Percentiles rank a stretch among this genome's conserved stretches.
Conservation (phyloP, 176 grass and related monocot species). For the barley (Hordeum vulgare) region DNA sequence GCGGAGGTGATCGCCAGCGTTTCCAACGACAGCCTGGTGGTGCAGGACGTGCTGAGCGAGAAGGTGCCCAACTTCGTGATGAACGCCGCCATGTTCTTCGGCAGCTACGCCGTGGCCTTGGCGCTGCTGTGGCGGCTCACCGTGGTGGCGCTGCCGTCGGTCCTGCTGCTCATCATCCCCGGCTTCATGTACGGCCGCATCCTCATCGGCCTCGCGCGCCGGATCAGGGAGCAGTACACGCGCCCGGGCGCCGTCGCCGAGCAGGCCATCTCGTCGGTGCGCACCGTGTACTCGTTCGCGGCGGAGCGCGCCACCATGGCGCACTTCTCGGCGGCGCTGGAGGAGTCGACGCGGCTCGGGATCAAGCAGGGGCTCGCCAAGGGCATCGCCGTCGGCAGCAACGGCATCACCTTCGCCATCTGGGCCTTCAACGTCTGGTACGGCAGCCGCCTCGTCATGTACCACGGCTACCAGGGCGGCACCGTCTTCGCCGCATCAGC, state of each 20-base stretch:
- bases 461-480: conserved; percentile 71
- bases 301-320: conserved; percentile 62
- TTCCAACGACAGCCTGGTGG: conserved; percentile 84
- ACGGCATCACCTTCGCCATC: conserved; percentile 76
- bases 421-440: conserved; percentile 91
- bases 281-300: conserved; percentile 86
- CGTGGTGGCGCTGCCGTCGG: conserved; percentile 64
- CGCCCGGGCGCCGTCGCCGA: conserved; percentile 65
- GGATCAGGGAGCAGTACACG: conserved; percentile 67
- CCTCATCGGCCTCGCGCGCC: conserved; percentile 67
- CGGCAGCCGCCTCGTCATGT: conserved; percentile 92
- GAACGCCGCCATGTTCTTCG: conserved; percentile 63
- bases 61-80: conserved; percentile 98
- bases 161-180: conserved; percentile 76
- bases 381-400: conserved; percentile 89
- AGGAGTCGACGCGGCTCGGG: conserved; percentile 65
- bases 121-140: conserved; percentile 64
- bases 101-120: conserved; percentile 74
- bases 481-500: conserved; percentile 79
- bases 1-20: conserved; percentile 93
- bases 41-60: conserved; percentile 88
- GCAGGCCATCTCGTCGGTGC: conserved; percentile 77
- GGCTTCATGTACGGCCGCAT: conserved; percentile 80
- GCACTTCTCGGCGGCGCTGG: conserved; percentile 56
- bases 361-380: conserved; percentile 85